Conservation (phyloP, 768 basidiomycete genomes). For the Leccinum sublutescens region DNA sequence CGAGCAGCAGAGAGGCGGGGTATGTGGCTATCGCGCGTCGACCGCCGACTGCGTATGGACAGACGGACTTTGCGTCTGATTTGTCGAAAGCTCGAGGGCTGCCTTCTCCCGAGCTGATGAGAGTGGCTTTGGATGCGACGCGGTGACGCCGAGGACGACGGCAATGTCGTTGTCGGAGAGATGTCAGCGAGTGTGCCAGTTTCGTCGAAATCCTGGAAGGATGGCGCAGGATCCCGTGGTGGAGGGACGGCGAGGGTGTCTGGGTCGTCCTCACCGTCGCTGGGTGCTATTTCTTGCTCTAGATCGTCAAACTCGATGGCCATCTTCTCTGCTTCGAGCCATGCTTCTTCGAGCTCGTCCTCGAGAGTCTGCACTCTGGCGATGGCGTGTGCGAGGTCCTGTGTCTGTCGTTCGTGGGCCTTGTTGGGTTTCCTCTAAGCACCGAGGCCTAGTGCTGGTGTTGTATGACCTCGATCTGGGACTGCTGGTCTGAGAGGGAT, state of each 20-base stretch:
- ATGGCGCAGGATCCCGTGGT: neutral
- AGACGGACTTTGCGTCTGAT: conserved; percentile 26
- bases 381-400: conserved; percentile 51
- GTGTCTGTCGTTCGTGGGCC: conserved; percentile 63
- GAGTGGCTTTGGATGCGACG: conserved; percentile 36
- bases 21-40: conserved; percentile 26
- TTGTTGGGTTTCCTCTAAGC: conserved; percentile 75
- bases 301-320: conserved; percentile 40
- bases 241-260: neutral
- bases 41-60: conserved; percentile 26
- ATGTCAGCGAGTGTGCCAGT: conserved; percentile 23
- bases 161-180: conserved; percentile 29
- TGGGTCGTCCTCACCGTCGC: conserved; percentile 11
- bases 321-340: conserved; percentile 72
- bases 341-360: conserved; percentile 76
- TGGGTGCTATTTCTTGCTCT: conserved; percentile 34
- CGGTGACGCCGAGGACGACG: conserved; percentile 38
- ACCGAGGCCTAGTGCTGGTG: conserved; percentile 76
- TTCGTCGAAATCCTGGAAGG: conserved; percentile 26
- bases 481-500: conserved; percentile 57
- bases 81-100: conserved; percentile 1
- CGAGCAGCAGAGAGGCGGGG: conserved; percentile 62
- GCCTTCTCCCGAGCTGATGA: conserved; percentile 19
- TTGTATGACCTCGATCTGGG: conserved; percentile 57
- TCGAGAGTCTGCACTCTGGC: conserved; percentile 54